Conservation (phyloP, 208 protist genomes). For the Trypanosoma avium region DNA sequence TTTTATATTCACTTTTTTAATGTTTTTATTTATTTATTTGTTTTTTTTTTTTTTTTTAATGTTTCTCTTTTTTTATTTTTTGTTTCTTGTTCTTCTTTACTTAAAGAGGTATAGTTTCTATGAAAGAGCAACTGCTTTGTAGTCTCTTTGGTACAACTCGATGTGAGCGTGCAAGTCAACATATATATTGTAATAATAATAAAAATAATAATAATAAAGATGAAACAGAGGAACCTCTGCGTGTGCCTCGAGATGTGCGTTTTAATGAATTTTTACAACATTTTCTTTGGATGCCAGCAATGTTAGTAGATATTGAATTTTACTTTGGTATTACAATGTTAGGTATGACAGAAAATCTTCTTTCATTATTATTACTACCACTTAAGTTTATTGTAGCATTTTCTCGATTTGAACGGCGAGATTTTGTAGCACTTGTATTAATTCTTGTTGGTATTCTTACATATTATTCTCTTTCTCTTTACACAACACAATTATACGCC, state of each 20-base stretch:
- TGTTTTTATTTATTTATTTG: conserved; percentile 6
- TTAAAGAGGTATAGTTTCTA: not conserved
- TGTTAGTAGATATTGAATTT: conserved; percentile 38
- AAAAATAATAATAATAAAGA: not conserved
- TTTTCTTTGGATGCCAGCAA: conserved; percentile 30
- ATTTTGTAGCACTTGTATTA: conserved; percentile 29
- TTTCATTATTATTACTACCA: conserved; percentile 31
- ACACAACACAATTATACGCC: conserved; percentile 49
- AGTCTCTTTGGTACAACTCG: conserved; percentile 18
- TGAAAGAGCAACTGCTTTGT: conserved; percentile 6
- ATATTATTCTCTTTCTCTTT: conserved; percentile 21
- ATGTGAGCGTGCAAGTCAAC: conserved; percentile 1
- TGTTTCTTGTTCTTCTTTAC: not conserved
- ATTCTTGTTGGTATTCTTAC: conserved; percentile 34
- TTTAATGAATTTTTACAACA: conserved; percentile 25
- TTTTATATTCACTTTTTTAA: too few species aligned
- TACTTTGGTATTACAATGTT: conserved; percentile 37
- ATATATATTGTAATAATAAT: not conserved
- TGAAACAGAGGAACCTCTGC: too few species aligned
- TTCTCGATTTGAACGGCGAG: conserved; percentile 25
- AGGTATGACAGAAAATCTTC: conserved; percentile 33
- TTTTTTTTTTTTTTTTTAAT: conserved; percentile 2
- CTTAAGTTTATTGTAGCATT: conserved; percentile 28
- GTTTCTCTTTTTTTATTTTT: not conserved
- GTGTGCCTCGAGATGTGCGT: conserved; percentile 9